phyloP scores from a whole-genome alignment of 495 filamentous ascomycete genomes.

The Penicillium turbatum region DNA sequence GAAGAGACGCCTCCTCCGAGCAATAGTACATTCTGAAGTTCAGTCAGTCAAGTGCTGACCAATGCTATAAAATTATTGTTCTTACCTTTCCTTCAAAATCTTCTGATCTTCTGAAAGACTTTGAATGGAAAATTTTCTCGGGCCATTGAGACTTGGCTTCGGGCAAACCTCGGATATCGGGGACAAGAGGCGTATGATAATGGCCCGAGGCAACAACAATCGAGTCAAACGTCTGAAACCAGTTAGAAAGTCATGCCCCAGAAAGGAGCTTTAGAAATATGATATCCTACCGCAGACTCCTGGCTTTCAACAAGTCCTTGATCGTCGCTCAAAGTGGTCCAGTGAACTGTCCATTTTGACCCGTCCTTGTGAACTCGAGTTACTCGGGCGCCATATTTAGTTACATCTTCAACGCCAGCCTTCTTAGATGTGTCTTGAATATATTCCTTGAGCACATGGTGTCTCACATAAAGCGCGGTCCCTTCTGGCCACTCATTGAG shows the following conservation, averaged over 20 bases:
- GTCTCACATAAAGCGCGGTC: constrained; percentile 53
- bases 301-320: constrained; percentile 17
- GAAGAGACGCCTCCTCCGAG: constrained; percentile 60
- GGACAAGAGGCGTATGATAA: constrained; percentile 54
- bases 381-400: constrained; percentile 54
- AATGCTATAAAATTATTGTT: neutral
- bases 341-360: constrained; percentile 47
- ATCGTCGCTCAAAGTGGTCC: constrained; percentile 31
- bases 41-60: neutral
- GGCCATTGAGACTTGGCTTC: constrained; percentile 52
- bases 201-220: constrained; percentile 57
- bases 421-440: constrained; percentile 52
- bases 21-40: constrained; percentile 50
- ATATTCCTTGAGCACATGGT: constrained; percentile 52
- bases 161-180: constrained; percentile 50
- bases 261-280: no score
- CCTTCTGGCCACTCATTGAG: constrained; percentile 58
- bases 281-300: constrained; percentile 18
- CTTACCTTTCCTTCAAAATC: constrained; percentile 41
- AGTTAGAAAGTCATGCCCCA: neutral
- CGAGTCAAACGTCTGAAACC: constrained; percentile 46
- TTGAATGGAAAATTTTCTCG: constrained; percentile 52
- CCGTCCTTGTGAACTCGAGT: constrained; percentile 48
- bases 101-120: constrained; percentile 52
- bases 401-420: constrained; percentile 45